phyloP scores from a whole-genome alignment of 441 rosid genomes.

The Codiaeum variegatum region DNA sequence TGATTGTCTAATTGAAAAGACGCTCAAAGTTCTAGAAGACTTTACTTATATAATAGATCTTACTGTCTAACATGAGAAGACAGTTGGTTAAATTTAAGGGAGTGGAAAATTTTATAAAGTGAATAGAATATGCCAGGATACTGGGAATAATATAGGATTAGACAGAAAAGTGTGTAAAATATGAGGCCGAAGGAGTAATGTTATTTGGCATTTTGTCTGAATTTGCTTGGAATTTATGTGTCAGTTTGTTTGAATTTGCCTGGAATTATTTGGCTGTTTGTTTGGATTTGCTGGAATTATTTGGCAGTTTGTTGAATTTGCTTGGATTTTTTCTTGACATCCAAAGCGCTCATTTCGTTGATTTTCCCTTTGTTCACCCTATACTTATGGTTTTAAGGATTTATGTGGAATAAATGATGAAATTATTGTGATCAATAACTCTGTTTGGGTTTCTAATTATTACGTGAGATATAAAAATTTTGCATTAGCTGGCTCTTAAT shows the following conservation, averaged over 20 bases:
- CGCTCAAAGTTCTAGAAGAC: not conserved
- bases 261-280: too few species aligned
- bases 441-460: not conserved
- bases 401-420: not conserved
- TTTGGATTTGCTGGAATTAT: too few species aligned
- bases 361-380: not conserved
- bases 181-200: not conserved
- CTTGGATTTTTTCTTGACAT: not conserved
- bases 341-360: not conserved
- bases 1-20: not conserved
- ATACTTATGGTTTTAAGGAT: not conserved
- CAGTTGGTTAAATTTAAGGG: not conserved
- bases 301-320: too few species aligned
- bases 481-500: not conserved
- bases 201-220: not conserved
- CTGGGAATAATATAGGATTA: not conserved
- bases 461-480: not conserved
- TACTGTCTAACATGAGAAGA: not conserved
- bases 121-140: not conserved
- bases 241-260: too few species aligned
- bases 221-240: not conserved
- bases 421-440: not conserved
- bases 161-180: not conserved
- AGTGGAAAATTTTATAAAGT: not conserved
- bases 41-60: not conserved